These are phyloP conservation scores for Pythium biforme DNA, from an alignment of 352 stramenopile species.

Conservation along the genomic window DNA sequence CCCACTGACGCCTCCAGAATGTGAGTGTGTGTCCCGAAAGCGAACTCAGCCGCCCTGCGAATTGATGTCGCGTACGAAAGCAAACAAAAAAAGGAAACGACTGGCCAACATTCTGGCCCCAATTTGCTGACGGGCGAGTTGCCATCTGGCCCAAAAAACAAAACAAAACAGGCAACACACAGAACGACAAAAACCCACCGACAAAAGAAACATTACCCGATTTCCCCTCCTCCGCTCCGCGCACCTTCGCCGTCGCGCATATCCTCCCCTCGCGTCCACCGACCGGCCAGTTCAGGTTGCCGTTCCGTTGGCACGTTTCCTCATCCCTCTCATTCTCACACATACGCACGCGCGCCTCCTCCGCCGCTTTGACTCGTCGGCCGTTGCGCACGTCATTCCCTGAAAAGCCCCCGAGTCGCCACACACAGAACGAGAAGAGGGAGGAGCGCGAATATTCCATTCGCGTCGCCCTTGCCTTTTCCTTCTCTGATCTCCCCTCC, in stretches of 20 bases:
- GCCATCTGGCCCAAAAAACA: background rate
- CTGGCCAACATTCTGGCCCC: constrained; percentile 5
- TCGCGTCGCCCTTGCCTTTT: background rate
- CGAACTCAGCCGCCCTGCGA: background rate
- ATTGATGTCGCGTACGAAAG: constrained; percentile 8
- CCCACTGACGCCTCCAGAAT: constrained; percentile 1
- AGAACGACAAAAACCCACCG: constrained; percentile 4
- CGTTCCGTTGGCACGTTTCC: background rate
- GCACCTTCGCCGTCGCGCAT: background rate
- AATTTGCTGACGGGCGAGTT: background rate
- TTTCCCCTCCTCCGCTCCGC: background rate
- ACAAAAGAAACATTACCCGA: constrained; percentile 18
- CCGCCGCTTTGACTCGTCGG: constrained; percentile 19
- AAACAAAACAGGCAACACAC: constrained; percentile 8
- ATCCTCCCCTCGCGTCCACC: background rate
- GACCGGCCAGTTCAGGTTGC: constrained; percentile 8
- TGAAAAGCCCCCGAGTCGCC: background rate
- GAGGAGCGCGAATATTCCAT: constrained; percentile 3
- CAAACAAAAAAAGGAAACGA: constrained; percentile 7
- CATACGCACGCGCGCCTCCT: constrained; percentile 3
- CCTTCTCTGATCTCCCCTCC: background rate
- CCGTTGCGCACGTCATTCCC: constrained; percentile 29
- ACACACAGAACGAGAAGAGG: background rate
- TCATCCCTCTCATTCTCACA: background rate
- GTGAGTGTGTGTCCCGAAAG: constrained; percentile 13